phyloP scores from a whole-genome alignment of 371 early-diverging fungal genomes.

The Lichtheimia ramosa region DNA sequence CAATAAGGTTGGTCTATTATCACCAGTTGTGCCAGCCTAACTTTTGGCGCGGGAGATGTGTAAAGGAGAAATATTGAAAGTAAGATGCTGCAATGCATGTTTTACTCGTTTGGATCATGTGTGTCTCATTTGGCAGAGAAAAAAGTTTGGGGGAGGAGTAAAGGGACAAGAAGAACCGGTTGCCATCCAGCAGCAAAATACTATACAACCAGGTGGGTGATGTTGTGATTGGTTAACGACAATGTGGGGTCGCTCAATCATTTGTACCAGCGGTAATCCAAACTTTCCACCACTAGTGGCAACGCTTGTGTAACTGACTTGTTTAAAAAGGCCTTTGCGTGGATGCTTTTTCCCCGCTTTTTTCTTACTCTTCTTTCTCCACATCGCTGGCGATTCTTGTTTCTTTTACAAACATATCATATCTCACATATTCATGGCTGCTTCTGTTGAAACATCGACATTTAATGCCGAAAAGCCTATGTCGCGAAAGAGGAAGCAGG shows the following conservation, averaged over 20 bases:
- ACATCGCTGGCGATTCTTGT: slow-evolving; percentile 1
- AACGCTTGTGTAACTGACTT: background rate
- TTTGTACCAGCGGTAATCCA: background rate
- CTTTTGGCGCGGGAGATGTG: background rate
- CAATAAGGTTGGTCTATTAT: background rate
- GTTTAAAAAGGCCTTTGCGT: background rate
- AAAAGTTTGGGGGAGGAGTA: background rate
- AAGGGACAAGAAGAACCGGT: background rate
- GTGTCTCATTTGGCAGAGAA: background rate
- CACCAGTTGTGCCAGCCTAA: background rate
- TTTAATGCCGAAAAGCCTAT: slow-evolving; percentile 8
- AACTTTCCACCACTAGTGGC: background rate
- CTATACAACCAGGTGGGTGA: too few relatives aligned
- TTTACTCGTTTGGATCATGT: background rate
- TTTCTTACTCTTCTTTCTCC: background rate
- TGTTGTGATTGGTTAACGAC: background rate
- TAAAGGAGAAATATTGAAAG: background rate
- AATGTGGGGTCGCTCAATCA: background rate
- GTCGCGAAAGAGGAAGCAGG: slow-evolving; percentile 30
- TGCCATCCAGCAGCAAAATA: background rate
- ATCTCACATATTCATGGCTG: background rate
- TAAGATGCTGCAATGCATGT: background rate
- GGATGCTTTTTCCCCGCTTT: background rate
- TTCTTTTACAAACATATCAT: background rate
- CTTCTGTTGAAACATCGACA: slow-evolving; percentile 9